phyloP scores from a whole-genome alignment of 2,329 filamentous ascomycete genomes.

The Chaetomiaceae sp. region DNA sequence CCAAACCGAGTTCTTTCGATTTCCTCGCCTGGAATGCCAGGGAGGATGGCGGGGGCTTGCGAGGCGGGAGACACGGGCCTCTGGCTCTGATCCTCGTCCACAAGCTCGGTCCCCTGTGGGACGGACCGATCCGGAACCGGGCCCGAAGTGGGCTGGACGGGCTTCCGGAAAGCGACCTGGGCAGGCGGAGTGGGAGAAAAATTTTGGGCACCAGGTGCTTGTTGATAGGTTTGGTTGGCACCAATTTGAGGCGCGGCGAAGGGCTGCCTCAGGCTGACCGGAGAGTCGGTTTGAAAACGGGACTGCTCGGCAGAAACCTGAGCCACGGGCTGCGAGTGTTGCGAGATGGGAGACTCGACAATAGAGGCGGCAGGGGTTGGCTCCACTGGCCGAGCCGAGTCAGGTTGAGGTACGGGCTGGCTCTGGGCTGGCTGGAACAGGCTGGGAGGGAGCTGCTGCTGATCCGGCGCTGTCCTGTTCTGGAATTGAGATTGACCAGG shows the following conservation, averaged over 20 bases:
- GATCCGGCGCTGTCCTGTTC: background rate
- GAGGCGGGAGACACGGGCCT: constrained; percentile 16
- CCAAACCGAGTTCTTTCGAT: constrained; percentile 2
- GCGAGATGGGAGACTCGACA: constrained; percentile 19
- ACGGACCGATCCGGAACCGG: background rate
- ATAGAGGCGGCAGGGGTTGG: constrained; percentile 12
- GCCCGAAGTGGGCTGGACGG: constrained; percentile 9
- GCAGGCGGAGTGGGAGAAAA: background rate
- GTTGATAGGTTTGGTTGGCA: constrained; percentile 1
- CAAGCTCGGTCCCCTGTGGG: background rate
- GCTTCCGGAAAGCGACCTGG: constrained; percentile 14
- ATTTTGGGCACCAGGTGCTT: background rate
- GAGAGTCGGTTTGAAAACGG: constrained; percentile 14
- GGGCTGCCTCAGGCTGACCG: constrained; percentile 14
- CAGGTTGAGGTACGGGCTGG: constrained; percentile 8
- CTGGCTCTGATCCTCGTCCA: background rate
- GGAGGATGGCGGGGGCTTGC: background rate
- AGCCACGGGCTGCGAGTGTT: constrained; percentile 16
- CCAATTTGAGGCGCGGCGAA: constrained; percentile 10
- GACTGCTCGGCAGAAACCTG: constrained; percentile 14
- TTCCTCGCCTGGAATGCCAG: constrained; percentile 9
- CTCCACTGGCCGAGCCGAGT: constrained; percentile 5
- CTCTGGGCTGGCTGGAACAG: constrained; percentile 8
- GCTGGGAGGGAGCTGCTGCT: constrained; percentile 6
- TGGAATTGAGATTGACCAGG: constrained; percentile 5